phyloP scores from a whole-genome alignment of 768 basidiomycete genomes.

The Psilocybe subaeruginosa region DNA sequence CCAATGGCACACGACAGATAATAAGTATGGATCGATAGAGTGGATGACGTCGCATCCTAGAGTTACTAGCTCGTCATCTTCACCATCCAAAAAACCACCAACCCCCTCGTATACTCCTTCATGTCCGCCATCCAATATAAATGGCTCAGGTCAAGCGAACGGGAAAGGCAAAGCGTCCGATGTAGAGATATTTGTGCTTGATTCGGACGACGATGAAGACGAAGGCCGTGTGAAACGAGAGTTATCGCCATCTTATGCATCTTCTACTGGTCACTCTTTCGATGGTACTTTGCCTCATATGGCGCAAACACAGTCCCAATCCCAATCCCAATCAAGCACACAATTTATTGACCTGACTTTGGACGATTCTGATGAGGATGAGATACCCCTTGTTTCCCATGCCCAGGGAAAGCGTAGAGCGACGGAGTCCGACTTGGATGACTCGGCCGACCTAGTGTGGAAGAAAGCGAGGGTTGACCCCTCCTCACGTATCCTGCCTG shows the following conservation, averaged over 20 bases:
- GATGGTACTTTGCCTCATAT: conserved; percentile 26
- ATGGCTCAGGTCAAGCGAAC: conserved; percentile 34
- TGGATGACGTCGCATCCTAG: conserved; percentile 69
- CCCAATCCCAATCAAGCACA: conserved; percentile 35
- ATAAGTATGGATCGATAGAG: conserved; percentile 73
- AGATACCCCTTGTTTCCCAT: conserved; percentile 39
- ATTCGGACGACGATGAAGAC: conserved; percentile 75
- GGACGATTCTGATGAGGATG: conserved; percentile 68
- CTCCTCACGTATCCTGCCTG: conserved; percentile 16
- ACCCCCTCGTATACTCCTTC: conserved; percentile 16
- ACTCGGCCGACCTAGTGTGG: conserved; percentile 66
- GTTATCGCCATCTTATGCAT: conserved; percentile 65
- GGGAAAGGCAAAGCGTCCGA: conserved; percentile 47
- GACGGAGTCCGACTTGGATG: conserved; percentile 44
- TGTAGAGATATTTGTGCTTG: conserved; percentile 65
- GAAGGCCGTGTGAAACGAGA: conserved; percentile 78
- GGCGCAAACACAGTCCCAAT: conserved; percentile 25
- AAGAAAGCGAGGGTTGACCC: conserved; percentile 59
- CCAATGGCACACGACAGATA: conserved; percentile 93
- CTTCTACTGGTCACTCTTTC: conserved; percentile 42
- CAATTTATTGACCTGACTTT: conserved; percentile 86
- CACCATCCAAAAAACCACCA: conserved; percentile 37
- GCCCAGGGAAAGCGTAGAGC: conserved; percentile 61
- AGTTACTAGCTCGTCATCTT: conserved; percentile 19
- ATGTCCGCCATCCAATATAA: conserved; percentile 26